phyloP scores from a whole-genome alignment of 768 basidiomycete genomes.

The Lentinula raphanica region DNA sequence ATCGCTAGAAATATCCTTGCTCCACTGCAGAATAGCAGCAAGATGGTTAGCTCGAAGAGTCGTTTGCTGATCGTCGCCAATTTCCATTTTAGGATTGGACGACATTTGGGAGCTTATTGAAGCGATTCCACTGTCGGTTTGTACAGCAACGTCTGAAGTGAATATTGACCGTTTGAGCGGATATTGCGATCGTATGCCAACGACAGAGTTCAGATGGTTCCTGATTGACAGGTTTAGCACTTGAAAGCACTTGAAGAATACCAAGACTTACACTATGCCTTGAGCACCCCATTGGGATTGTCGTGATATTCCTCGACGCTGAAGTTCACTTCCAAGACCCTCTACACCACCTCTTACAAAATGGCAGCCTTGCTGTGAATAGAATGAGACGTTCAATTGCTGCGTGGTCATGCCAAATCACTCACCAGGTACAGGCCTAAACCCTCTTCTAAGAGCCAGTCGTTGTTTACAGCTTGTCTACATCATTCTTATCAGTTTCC shows the following conservation, averaged over 20 bases:
- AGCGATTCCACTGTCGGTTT: constrained; percentile 43
- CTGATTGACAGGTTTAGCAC: constrained; percentile 24
- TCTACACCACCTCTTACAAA: constrained; percentile 61
- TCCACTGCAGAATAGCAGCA: constrained; percentile 68
- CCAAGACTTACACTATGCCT: constrained; percentile 54
- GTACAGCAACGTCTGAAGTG: constrained; percentile 57
- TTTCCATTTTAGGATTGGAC: constrained; percentile 27
- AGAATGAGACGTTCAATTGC: not conserved
- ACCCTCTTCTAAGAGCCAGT: constrained; percentile 71
- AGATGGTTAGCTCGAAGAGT: constrained; percentile 57
- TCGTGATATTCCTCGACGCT: constrained; percentile 58
- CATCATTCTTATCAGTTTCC: not conserved
- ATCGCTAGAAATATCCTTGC: constrained; percentile 69
- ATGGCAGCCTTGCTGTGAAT: constrained; percentile 60
- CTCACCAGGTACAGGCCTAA: constrained; percentile 60
- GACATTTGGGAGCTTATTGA: constrained; percentile 20
- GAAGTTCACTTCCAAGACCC: constrained; percentile 61
- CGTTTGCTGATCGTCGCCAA: constrained; percentile 49
- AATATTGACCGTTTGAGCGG: constrained; percentile 53
- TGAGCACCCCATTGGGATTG: constrained; percentile 71
- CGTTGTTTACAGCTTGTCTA: constrained; percentile 54
- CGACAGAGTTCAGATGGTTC: constrained; percentile 41
- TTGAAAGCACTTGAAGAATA: not conserved
- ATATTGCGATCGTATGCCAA: constrained; percentile 40
- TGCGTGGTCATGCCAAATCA: not conserved